phyloP scores from a whole-genome alignment of 805 yeast genomes.

The Yarrowia porcina region DNA sequence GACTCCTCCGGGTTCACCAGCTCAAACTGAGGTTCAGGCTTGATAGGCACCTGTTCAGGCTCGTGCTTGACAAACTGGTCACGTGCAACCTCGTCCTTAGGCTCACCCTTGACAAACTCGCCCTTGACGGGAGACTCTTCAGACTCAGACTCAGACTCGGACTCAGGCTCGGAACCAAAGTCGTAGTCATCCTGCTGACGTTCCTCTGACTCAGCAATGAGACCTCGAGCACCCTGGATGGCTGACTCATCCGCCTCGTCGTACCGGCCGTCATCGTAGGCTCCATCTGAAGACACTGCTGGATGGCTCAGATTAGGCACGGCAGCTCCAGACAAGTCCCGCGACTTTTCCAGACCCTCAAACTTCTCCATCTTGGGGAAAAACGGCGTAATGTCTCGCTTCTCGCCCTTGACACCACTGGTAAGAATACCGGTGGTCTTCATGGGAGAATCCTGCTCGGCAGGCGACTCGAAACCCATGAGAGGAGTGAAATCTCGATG shows the following conservation, averaged over 20 bases:
- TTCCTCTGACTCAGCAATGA: not conserved
- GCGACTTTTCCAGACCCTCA: not conserved
- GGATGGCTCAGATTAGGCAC: not conserved
- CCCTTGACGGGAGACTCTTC: not conserved
- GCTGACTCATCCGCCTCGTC: constrained; percentile 4
- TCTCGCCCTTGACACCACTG: not conserved
- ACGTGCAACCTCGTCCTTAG: not conserved
- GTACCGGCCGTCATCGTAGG: not conserved
- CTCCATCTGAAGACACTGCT: no score
- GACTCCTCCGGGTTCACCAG: not conserved
- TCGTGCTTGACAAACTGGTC: constrained; percentile 4
- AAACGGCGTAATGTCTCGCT: constrained; percentile 5
- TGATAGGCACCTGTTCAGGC: not conserved
- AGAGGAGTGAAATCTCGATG: constrained; percentile 20
- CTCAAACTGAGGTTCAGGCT: constrained; percentile 15
- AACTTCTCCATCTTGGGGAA: constrained; percentile 15
- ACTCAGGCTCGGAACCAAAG: not conserved
- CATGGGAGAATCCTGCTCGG: constrained; percentile 14
- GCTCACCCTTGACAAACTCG: not conserved
- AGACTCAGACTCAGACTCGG: not conserved
- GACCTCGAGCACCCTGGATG: not conserved
- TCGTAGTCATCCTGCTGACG: not conserved
- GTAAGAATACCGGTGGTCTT: constrained; percentile 16
- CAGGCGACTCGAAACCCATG: constrained; percentile 15
- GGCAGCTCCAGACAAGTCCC: no score